Evolutionary conservation across 345 rosid genomes (phyloP), one percentile per base, ranked within the genome.

Genomic region (Eucalyptus victrix): DNA sequence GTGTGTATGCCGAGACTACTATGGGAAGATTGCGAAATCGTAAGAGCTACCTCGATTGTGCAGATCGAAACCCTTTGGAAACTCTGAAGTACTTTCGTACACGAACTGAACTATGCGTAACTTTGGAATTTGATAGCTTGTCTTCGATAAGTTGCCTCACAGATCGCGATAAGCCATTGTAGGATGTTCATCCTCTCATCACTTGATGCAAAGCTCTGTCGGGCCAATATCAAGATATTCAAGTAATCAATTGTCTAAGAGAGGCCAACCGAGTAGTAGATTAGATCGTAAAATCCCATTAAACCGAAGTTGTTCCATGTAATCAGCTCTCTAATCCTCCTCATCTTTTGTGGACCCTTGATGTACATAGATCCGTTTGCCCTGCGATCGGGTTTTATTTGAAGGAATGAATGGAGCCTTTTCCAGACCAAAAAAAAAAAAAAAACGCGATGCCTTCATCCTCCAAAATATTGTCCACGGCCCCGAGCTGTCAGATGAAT

Each of bases 401-500:
- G 5, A 53, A 53, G 58, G 58, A 53, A 53, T 53, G 26, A 53
- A 53, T 21, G 5, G 58, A 53, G 58, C 26, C 58, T 53, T 53
- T 53, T 53, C 58, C 58, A 21, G 5, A 21, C 58, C 58, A 3
- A 53, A 53, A 51, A 51, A 18, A 50, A 49, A 15, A 49, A 6
- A 6, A 53, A 53, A 53, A 53, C 24, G 58, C 0, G 58, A 53
- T 21, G 58, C 58, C 72, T 62, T 62, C 72, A 62, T 30, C 72
- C 72, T 62, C 34, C 16, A 93, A 56, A 94, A 86, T 58, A 89
- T 65, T n/a, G 88, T 93, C 10, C 9, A 45, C 4, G 92, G 90
- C 80, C 67, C 92, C 92, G 56, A 80, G 87, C 90, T 56, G 90
- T 53, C 92, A 91, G 80, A 92, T 91, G 95, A 94, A 92, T 90